A percentile compares a stretch with the other conserved stretches of the same genome.
Conservation (phyloP, 1,284 basidiomycete species). For the Salmacisia buchloeana region DNA sequence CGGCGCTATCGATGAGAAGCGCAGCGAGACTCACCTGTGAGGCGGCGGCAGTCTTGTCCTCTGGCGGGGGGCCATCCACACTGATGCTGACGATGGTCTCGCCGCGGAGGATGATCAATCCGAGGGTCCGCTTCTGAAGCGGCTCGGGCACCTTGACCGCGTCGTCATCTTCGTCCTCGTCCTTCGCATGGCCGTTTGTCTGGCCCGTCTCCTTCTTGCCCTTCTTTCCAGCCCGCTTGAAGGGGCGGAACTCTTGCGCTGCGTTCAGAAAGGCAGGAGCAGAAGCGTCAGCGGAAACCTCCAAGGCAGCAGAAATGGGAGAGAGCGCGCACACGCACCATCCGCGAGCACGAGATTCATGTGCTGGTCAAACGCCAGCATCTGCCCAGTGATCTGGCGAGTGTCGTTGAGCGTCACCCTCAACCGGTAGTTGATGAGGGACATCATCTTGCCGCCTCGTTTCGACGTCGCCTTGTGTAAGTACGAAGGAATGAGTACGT, state of each 20-base stretch:
- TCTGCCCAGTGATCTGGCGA: conserved; percentile 88
- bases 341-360: conserved; percentile 99
- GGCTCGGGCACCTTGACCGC: conserved; percentile 64
- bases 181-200: conserved; percentile 19
- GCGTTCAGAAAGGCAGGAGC: too few relatives aligned
- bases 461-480: conserved; percentile 13
- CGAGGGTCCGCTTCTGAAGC: conserved; percentile 92
- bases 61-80: conserved; percentile 92
- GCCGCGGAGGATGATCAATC: conserved; percentile 89
- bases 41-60: conserved; percentile 81
- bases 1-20: neutral
- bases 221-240: conserved; percentile 32
- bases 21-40: conserved; percentile 57
- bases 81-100: conserved; percentile 92
- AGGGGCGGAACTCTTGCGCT: conserved; percentile 46
- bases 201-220: conserved; percentile 22
- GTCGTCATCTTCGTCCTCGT: conserved; percentile 36
- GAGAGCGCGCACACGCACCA: conserved; percentile 59
- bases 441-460: conserved; percentile 72
- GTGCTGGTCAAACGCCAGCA: conserved; percentile 98
- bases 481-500: neutral
- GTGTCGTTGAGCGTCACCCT: conserved; percentile 98
- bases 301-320: neutral
- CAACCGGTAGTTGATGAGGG: conserved; percentile 94
- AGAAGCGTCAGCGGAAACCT: neutral